Evolutionary conservation across 73 alveolate genomes (phyloP).

Genomic region (Paramecium tetraurelia): DNA sequence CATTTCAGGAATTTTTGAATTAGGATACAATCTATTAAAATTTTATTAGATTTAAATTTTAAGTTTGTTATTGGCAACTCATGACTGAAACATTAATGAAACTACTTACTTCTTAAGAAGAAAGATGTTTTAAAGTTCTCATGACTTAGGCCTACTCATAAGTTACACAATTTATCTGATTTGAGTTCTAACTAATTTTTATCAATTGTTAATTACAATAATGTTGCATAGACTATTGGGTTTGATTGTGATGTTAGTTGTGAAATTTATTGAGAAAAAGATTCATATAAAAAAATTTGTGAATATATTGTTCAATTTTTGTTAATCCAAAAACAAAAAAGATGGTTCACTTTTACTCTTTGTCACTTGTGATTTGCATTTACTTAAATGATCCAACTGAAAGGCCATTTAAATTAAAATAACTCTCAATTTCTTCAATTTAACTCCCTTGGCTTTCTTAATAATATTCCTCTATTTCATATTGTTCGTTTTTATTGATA

Average conservation of each 20-base stretch:
- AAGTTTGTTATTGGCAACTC: too few species aligned
- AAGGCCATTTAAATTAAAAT: neutral
- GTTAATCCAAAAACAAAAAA: neutral
- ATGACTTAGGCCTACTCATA: too few species aligned
- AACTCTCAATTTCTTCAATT: neutral
- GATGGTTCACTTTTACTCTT: neutral
- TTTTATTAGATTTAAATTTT: too few species aligned
- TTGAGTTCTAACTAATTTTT: too few species aligned
- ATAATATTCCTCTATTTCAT: neutral
- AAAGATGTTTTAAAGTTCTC: too few species aligned
- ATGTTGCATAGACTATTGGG: too few species aligned
- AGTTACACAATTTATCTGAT: too few species aligned
- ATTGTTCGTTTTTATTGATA: neutral
- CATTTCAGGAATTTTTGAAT: too few species aligned
- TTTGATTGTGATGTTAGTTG: neutral
- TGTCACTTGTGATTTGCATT: neutral
- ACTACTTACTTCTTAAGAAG: too few species aligned
- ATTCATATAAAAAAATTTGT: neutral
- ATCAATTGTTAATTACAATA: too few species aligned
- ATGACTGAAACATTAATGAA: too few species aligned
- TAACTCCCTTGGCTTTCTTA: neutral
- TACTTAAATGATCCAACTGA: neutral
- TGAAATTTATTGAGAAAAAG: neutral
- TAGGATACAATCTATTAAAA: too few species aligned
- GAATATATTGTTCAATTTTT: neutral